Percentiles rank a stretch among this genome's conserved stretches.
These are phyloP conservation scores for Jasminum sambac DNA, from an alignment of 257 asterid genomes.

Conservation along the genomic window DNA sequence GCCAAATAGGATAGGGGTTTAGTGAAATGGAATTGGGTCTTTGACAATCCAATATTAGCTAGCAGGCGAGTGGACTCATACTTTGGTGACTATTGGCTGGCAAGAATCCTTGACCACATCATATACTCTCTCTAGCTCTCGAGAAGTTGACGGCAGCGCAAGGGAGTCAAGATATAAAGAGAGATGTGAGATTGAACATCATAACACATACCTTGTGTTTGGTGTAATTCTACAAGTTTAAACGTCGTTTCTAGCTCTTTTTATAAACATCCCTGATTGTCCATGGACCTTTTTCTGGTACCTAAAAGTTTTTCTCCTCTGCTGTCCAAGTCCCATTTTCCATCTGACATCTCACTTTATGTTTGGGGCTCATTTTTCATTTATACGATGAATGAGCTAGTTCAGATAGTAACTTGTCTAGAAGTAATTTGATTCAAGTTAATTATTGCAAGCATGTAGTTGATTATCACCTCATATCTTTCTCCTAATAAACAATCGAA, in stretches of 20 bases:
- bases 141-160: neutral
- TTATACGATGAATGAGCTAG: neutral
- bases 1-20: constrained; percentile 2
- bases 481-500: neutral
- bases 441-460: neutral
- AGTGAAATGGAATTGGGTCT: neutral
- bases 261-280: neutral
- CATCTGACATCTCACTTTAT: neutral
- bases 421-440: neutral
- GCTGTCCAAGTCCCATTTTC: neutral
- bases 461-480: neutral
- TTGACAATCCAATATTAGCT: neutral
- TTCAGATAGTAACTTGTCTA: neutral
- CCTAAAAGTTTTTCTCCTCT: neutral
- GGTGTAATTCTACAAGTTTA: constrained; percentile 9
- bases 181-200: neutral
- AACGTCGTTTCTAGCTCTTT: neutral
- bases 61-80: neutral
- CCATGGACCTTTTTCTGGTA: neutral
- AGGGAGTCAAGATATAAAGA: neutral
- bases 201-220: neutral
- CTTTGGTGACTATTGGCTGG: neutral
- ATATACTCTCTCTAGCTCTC: neutral
- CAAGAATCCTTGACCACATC: neutral
- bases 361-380: neutral